A percentile compares a stretch with the other conserved stretches of the same genome.
Evolutionary conservation across 2,329 filamentous ascomycete genomes (phyloP).

Genomic region (Calonectria hongkongensis): DNA sequence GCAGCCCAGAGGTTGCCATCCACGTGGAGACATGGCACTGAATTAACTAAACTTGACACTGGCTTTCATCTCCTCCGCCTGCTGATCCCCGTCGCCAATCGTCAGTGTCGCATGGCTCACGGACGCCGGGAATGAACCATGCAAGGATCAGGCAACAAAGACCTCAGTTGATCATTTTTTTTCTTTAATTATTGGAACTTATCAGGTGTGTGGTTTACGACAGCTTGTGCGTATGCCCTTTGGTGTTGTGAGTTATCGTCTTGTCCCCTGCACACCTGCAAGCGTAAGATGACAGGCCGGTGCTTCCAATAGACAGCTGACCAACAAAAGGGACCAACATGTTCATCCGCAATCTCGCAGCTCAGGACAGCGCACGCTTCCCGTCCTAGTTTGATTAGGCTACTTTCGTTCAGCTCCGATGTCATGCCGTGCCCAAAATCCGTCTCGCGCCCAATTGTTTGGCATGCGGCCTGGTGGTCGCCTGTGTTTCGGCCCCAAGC

Average conservation of each 20-base stretch:
- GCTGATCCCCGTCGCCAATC: slow-evolving; percentile 23
- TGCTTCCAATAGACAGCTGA: neutral
- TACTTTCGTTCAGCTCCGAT: slow-evolving; percentile 1
- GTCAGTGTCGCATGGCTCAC: slow-evolving; percentile 8
- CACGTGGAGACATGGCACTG: slow-evolving; percentile 38
- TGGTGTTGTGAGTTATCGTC: neutral
- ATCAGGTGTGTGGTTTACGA: neutral
- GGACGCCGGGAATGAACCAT: slow-evolving; percentile 26
- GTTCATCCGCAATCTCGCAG: slow-evolving; percentile 21
- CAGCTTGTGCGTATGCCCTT: neutral
- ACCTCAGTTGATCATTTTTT: slow-evolving; percentile 1
- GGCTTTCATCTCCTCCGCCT: slow-evolving; percentile 9
- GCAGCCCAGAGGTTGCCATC: slow-evolving; percentile 24
- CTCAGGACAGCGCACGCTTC: neutral
- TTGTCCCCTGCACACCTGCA: slow-evolving; percentile 5
- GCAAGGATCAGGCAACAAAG: slow-evolving; percentile 25
- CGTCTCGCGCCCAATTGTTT: slow-evolving; percentile 27
- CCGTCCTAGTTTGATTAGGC: neutral
- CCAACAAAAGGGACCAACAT: slow-evolving; percentile 24
- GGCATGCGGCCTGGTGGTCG: slow-evolving; percentile 24
- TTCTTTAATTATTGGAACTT: neutral
- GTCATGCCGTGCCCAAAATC: slow-evolving; percentile 18
- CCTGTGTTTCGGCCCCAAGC: slow-evolving; percentile 36
- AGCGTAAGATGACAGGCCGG: slow-evolving; percentile 1
- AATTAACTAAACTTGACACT: slow-evolving; percentile 31